These are phyloP conservation scores for Danielia reshetovae DNA, from an alignment of 805 yeast genomes.

Conservation along the genomic window DNA sequence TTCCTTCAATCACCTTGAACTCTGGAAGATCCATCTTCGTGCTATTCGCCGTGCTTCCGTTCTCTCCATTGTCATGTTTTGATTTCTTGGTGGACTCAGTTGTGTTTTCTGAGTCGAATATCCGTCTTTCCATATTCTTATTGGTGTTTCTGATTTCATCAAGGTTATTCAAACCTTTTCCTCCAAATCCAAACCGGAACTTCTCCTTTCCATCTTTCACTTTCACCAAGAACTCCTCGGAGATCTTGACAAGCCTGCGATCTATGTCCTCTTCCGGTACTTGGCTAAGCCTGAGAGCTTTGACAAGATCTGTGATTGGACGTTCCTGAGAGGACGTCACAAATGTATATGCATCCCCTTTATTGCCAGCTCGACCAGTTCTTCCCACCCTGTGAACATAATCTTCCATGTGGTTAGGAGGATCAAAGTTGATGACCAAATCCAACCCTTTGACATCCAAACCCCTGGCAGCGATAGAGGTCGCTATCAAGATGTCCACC, in stretches of 20 bases:
- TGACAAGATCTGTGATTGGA: conserved; percentile 63
- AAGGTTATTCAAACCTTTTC: conserved; percentile 80
- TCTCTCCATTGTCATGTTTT: conserved; percentile 8
- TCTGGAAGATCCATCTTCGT: conserved; percentile 30
- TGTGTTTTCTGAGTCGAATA: conserved; percentile 34
- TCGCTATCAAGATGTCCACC: conserved; percentile 71
- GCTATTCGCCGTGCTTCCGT: background rate
- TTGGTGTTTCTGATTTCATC: conserved; percentile 57
- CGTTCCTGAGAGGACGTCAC: conserved; percentile 59
- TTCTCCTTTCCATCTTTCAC: conserved; percentile 63
- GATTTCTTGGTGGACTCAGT: conserved; percentile 1
- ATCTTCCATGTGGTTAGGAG: conserved; percentile 68
- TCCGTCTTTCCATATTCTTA: conserved; percentile 46
- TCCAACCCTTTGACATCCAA: conserved; percentile 84
- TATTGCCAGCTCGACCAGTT: conserved; percentile 86
- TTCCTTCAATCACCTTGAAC: conserved; percentile 47
- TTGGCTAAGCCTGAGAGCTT: conserved; percentile 60
- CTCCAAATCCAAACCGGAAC: conserved; percentile 81
- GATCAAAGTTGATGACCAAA: conserved; percentile 67
- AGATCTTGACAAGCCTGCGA: conserved; percentile 45
- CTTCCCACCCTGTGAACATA: conserved; percentile 95
- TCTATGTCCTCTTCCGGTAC: conserved; percentile 45
- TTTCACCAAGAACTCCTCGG: conserved; percentile 53
- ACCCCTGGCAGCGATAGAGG: conserved; percentile 94
- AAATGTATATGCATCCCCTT: conserved; percentile 59